Conservation (phyloP, 306 rosid species). For the Quercus engelmannii region DNA sequence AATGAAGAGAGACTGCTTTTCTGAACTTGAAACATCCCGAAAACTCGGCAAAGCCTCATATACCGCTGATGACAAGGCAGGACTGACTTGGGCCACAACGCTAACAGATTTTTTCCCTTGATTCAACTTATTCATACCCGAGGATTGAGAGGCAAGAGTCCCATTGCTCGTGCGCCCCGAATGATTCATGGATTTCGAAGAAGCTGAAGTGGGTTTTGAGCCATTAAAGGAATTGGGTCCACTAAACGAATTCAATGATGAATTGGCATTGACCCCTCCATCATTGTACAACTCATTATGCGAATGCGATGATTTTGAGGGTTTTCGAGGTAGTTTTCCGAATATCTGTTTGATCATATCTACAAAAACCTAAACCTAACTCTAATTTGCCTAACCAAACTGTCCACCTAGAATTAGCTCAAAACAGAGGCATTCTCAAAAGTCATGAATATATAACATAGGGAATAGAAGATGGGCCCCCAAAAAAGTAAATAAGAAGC, state of each 20-base stretch:
- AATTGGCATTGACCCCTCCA: constrained; percentile 32
- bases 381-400: constrained; percentile 11
- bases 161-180: constrained; percentile 40
- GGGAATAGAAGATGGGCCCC: not conserved
- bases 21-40: constrained; percentile 46
- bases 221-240: constrained; percentile 37
- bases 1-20: constrained; percentile 44
- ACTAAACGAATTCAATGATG: constrained; percentile 33
- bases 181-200: constrained; percentile 31
- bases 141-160: constrained; percentile 17
- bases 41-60: constrained; percentile 61
- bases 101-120: constrained; percentile 37
- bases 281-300: constrained; percentile 32
- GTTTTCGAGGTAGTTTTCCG: constrained; percentile 52
- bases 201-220: constrained; percentile 35
- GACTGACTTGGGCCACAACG: constrained; percentile 20
- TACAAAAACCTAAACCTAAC: constrained; percentile 20
- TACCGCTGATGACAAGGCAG: constrained; percentile 23
- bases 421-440: constrained; percentile 18
- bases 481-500: not conserved
- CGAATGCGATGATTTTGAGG: constrained; percentile 44
- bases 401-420: constrained; percentile 2
- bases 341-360: constrained; percentile 61
- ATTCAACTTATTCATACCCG: constrained; percentile 10
- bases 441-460: not conserved